phyloP scores from a whole-genome alignment of 2,329 filamentous ascomycete genomes.

The Penicillium olsonii region DNA sequence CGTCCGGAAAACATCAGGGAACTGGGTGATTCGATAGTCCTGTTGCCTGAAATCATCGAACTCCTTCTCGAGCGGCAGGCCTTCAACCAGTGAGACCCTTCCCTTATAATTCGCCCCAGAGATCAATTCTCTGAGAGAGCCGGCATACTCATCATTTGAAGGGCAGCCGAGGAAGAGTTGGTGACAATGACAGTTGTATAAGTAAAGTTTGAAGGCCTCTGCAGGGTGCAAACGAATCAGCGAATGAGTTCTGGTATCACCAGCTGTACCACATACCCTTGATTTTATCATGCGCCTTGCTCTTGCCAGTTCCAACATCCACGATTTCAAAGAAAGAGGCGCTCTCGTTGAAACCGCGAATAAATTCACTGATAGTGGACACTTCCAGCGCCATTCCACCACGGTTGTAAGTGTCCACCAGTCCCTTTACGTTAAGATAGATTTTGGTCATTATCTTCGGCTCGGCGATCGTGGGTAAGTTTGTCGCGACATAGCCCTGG shows the following conservation, averaged over 20 bases:
- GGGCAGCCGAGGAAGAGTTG: constrained; percentile 63
- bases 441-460: constrained; percentile 55
- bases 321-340: constrained; percentile 54
- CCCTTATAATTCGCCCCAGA: constrained; percentile 47
- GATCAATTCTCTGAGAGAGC: constrained; percentile 53
- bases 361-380: constrained; percentile 52
- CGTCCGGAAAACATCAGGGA: constrained; percentile 56
- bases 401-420: constrained; percentile 51
- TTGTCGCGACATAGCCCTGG: constrained; percentile 44
- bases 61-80: constrained; percentile 57
- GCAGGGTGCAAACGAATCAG: constrained; percentile 26
- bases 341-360: constrained; percentile 56
- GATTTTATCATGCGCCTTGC: constrained; percentile 52
- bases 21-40: constrained; percentile 52
- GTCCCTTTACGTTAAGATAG: constrained; percentile 55
- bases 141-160: constrained; percentile 57
- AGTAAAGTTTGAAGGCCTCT: constrained; percentile 58
- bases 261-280: constrained; percentile 38
- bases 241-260: constrained; percentile 2
- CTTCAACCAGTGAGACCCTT: constrained; percentile 59
- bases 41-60: constrained; percentile 47
- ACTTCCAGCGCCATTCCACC: constrained; percentile 48
- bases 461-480: constrained; percentile 44
- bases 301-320: constrained; percentile 49
- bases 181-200: constrained; percentile 61